These are phyloP conservation scores for Gossypium trilobum DNA, from an alignment of 441 rosid genomes.

Conservation along the genomic window DNA sequence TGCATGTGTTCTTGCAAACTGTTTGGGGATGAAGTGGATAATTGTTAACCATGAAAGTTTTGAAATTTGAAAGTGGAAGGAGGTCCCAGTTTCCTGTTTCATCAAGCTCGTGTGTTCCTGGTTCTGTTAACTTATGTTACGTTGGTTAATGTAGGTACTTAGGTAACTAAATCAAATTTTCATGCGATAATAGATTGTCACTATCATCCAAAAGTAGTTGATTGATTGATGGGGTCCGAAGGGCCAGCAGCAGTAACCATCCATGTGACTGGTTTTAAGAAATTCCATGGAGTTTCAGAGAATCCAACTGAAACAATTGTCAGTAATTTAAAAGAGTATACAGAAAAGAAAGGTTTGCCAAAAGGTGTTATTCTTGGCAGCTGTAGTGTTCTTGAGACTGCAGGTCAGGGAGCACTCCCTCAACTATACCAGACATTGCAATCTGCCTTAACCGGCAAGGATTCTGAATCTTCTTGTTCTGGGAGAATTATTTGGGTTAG, in stretches of 20 bases:
- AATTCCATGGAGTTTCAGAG: slow-evolving; percentile 91
- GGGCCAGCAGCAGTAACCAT: slow-evolving; percentile 65
- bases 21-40: not conserved
- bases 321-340: slow-evolving; percentile 52
- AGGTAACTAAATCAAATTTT: slow-evolving; percentile 17
- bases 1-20: not conserved
- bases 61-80: not conserved
- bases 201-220: slow-evolving; percentile 8
- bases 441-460: slow-evolving; percentile 37
- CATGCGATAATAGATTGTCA: slow-evolving; percentile 17
- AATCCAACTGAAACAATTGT: slow-evolving; percentile 84
- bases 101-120: not conserved
- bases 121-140: not conserved
- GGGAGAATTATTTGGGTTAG: slow-evolving; percentile 68
- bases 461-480: slow-evolving; percentile 38
- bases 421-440: slow-evolving; percentile 56
- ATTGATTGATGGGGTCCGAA: slow-evolving; percentile 81
- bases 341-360: slow-evolving; percentile 55
- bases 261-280: slow-evolving; percentile 83
- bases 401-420: slow-evolving; percentile 68
- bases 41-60: not conserved
- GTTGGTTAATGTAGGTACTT: slow-evolving; percentile 29
- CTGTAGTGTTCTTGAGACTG: slow-evolving; percentile 74
- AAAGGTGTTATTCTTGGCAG: slow-evolving; percentile 62
- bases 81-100: not conserved